Percentiles rank a stretch among this genome's conserved stretches.
phyloP scores from a whole-genome alignment of 495 filamentous ascomycete species.

The Cenococcum geophilum region DNA sequence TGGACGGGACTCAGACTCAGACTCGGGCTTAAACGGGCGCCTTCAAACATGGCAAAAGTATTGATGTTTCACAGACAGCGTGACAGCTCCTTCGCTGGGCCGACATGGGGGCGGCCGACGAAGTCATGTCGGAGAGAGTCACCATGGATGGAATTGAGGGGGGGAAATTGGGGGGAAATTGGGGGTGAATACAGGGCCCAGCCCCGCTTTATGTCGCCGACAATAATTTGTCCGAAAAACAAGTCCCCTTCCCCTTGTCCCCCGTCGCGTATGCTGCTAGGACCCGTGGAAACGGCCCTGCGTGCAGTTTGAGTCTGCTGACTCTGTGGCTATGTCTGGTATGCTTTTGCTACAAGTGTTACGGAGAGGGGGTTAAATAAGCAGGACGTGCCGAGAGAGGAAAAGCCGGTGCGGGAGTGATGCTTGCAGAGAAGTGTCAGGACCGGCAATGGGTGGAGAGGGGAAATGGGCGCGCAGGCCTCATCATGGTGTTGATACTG shows the following conservation, averaged over 20 bases:
- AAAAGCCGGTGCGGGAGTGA: not conserved
- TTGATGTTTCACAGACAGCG: slow-evolving; percentile 6
- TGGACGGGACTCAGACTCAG: too few species aligned
- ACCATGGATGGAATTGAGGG: not conserved
- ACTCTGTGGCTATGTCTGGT: too few species aligned
- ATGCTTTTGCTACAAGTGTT: too few species aligned
- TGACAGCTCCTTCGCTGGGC: too few species aligned
- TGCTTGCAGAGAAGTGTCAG: not conserved
- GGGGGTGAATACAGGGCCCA: not conserved
- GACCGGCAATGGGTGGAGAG: not conserved
- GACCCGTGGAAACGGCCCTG: not conserved
- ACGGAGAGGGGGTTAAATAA: not conserved
- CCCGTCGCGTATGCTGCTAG: not conserved
- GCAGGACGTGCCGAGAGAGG: not conserved
- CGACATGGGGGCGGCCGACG: not conserved
- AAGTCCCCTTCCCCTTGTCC: not conserved
- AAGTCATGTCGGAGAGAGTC: not conserved
- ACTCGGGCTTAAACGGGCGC: too few species aligned
- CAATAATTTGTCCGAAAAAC: not conserved
- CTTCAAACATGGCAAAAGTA: too few species aligned
- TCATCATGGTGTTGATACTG: not conserved
- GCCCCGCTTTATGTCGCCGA: slow-evolving; percentile 4
- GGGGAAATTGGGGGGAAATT: not conserved
- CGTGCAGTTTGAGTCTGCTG: too few species aligned
- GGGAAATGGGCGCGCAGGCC: not conserved